A percentile compares a stretch with the other conserved stretches of the same genome.
phyloP scores from a whole-genome alignment of 352 stramenopile species.

The Globisporangium iwayamae region DNA sequence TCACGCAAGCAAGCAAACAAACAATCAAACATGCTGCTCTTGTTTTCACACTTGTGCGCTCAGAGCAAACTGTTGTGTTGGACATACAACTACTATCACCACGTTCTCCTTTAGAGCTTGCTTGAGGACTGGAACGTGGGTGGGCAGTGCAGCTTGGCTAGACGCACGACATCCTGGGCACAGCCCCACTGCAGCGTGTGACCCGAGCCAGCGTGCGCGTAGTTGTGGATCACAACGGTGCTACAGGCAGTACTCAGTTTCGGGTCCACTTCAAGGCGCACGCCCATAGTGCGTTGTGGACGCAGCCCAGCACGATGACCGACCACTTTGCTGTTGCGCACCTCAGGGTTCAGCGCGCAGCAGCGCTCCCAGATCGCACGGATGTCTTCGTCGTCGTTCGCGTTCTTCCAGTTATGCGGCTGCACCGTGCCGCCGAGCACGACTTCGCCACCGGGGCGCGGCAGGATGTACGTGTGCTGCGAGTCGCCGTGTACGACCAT shows the following conservation, averaged over 20 bases:
- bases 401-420: slow-evolving; percentile 46
- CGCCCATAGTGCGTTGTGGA: slow-evolving; percentile 32
- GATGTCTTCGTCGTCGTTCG: slow-evolving; percentile 38
- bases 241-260: slow-evolving; percentile 23
- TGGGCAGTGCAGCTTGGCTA: slow-evolving; percentile 24
- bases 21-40: background rate
- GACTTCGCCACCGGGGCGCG: slow-evolving; percentile 51
- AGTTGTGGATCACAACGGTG: slow-evolving; percentile 67
- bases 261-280: slow-evolving; percentile 47
- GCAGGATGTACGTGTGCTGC: slow-evolving; percentile 68
- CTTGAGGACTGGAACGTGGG: background rate
- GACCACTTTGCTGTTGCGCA: slow-evolving; percentile 42
- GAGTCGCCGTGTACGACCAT: slow-evolving; percentile 40
- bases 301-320: slow-evolving; percentile 39
- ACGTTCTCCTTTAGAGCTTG: slow-evolving; percentile 8
- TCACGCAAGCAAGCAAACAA: background rate
- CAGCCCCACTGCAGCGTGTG: slow-evolving; percentile 74
- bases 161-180: slow-evolving; percentile 41
- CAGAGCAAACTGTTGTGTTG: background rate
- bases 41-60: background rate
- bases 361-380: slow-evolving; percentile 50
- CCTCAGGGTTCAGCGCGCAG: slow-evolving; percentile 33
- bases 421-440: slow-evolving; percentile 65
- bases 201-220: slow-evolving; percentile 58
- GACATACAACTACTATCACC: background rate